Evolutionary conservation across 2,329 filamentous ascomycete species (phyloP), one percentile per base, ranked within the genome.

Genomic region (Zasmidium citrigriseum): DNA sequence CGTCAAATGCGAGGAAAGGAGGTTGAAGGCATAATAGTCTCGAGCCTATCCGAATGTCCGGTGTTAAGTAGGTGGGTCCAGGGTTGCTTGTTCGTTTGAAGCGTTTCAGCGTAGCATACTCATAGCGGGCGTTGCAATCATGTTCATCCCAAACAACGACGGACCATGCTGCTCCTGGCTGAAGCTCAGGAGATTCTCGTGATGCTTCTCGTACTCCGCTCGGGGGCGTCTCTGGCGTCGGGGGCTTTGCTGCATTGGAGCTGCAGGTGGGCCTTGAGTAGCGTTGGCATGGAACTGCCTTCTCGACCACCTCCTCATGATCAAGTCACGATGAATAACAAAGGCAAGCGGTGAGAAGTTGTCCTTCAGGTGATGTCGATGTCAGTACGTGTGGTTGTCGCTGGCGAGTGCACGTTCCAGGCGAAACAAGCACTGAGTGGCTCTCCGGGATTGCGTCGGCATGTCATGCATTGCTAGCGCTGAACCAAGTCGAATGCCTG

Each of bases 1-100:
- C 72, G 83, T 87, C 49, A 73, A 70, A 61, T 88, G 86, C 66
- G 86, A 88, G 70, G 83, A 85, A 71, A 79, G 80, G 64, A 79
- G 86, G 64, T 70, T 88, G 63, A 88, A 88, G 71, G 83, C 84
- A 46, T 86, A 67, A 67, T 29, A n/a, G 18, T 41, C 5, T 60
- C 52, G 45, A 18, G 25, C 46, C 11, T 46, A 20, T 27, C 9
- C n/a, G 9, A 9, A 7, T 46, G 9, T 46, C n/a, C n/a, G 44
- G n/a, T 46, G 44, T 25, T 18, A 23, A 27, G 22, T 25, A 41
- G 18, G 14, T 11, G 34, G 34, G 18, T n/a, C 16, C 16, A n/a
- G 34, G 18, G 18, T 16, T 10, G 14, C 34, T 20, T 51, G n/a
- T 51, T 20, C 23, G 48, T 51, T n/a, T 38, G 48, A 34, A 51